phyloP scores from a whole-genome alignment of 2,329 filamentous ascomycete species.

The Thelonectria rubi region DNA sequence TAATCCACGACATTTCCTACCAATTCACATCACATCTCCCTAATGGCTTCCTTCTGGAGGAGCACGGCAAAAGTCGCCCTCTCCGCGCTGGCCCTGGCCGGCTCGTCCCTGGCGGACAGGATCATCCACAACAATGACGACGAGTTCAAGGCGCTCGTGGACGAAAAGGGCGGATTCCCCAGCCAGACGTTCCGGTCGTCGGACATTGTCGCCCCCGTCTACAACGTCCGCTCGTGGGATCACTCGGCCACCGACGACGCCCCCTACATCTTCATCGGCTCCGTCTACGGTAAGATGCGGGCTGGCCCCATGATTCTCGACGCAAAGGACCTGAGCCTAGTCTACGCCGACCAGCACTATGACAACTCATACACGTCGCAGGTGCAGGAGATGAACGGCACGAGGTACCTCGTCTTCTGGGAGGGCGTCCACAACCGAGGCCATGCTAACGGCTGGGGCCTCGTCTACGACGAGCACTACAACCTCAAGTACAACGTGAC shows the following conservation, averaged over 20 bases:
- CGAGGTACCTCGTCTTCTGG: slow-evolving; percentile 50
- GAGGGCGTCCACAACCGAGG: slow-evolving; percentile 39
- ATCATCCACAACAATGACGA: slow-evolving; percentile 38
- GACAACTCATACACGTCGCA: slow-evolving; percentile 39
- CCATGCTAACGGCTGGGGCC: slow-evolving; percentile 44
- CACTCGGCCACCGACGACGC: slow-evolving; percentile 39
- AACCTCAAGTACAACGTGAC: slow-evolving; percentile 50
- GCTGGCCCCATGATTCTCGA: slow-evolving; percentile 49
- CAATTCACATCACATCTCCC: background rate
- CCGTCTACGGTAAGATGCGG: slow-evolving; percentile 34
- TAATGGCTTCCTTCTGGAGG: slow-evolving; percentile 24
- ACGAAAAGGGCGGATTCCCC: slow-evolving; percentile 41
- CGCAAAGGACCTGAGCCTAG: slow-evolving; percentile 48
- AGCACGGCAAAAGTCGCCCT: slow-evolving; percentile 16
- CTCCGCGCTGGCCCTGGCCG: slow-evolving; percentile 13
- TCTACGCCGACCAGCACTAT: slow-evolving; percentile 50
- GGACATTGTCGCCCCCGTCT: slow-evolving; percentile 45
- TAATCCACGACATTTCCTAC: background rate
- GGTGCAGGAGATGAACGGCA: slow-evolving; percentile 45
- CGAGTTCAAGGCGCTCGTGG: slow-evolving; percentile 41
- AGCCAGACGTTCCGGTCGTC: slow-evolving; percentile 47
- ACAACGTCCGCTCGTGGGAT: slow-evolving; percentile 48
- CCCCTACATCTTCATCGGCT: slow-evolving; percentile 47
- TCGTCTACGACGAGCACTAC: slow-evolving; percentile 49
- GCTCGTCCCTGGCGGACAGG: slow-evolving; percentile 39